Evolutionary conservation across 345 rosid species (phyloP), one percentile per base, ranked within the genome.

Genomic region (Excoecaria agallocha): DNA sequence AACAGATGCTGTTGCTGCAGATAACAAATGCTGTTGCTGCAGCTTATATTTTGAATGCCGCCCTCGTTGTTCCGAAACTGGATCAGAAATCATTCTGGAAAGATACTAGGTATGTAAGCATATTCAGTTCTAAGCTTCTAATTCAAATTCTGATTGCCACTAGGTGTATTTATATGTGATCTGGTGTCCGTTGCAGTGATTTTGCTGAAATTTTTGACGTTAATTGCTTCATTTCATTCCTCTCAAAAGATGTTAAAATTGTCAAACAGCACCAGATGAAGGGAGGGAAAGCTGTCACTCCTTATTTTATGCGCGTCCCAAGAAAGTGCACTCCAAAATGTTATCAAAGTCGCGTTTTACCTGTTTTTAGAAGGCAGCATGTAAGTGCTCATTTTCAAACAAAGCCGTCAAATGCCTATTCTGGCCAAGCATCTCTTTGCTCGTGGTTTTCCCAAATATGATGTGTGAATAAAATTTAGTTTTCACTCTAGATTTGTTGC

Each of bases 61-160:
- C 93, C 79, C 98, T 95, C 58, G 88, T 95, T 59, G 79, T 95
- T 64, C 99, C 99, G 65, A 90, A 85, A 79, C 84, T 95, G 70
- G 99, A 92, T 83, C 90, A 89, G 76, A 82, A 90, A 9, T 95
- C 99, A 2, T 95, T 87, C 79, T 95, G 98, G 99, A 90, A 89
- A 81, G 99, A 95, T 83, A 45, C 75, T 66, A 94, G 98, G 98
- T 94, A 45, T 46, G 78, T 62, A 37, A 64, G 48, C 45, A 37
- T 39, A 35, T 35, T 39, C 73, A 68, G 56, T 54, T 56, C 57
- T 49, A 68, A 13, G 25, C 60, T 61, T 19, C 37, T 58, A 8
- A 25, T 76, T 68, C 41, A n/a, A 38, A 61, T 30, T 72, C 24
- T 72, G 66, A 2, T 71, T 74, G 30, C 52, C 63, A 24, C 72